These are phyloP conservation scores for Leucaena leucocephala DNA, from an alignment of 306 rosid genomes.

Conservation along the genomic window DNA sequence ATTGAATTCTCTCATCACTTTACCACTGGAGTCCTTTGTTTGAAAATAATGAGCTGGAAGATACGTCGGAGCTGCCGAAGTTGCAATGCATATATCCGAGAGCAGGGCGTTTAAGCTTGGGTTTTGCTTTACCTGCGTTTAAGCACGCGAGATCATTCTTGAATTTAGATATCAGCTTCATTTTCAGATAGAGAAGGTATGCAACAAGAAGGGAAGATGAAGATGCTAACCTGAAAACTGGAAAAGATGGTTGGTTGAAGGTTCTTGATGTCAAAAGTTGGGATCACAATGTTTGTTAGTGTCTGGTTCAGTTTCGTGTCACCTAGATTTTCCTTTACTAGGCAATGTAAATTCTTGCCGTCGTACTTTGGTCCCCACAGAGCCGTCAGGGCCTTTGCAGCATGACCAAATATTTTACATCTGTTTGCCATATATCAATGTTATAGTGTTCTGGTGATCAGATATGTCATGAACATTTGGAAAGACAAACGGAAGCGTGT, in stretches of 20 bases:
- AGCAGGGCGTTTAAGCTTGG: conserved; percentile 41
- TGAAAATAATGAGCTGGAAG: conserved; percentile 45
- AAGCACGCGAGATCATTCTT: background rate
- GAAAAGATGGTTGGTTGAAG: conserved; percentile 61
- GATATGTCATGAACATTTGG: background rate
- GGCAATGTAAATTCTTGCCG: conserved; percentile 49
- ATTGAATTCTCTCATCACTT: background rate
- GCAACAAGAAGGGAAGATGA: background rate
- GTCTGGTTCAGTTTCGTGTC: conserved; percentile 43
- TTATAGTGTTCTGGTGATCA: background rate
- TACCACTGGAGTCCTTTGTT: background rate
- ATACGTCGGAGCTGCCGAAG: conserved; percentile 67
- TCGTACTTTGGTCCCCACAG: conserved; percentile 55
- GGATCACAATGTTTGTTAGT: conserved; percentile 58
- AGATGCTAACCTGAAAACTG: conserved; percentile 47
- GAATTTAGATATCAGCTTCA: background rate
- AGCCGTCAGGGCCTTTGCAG: conserved; percentile 33
- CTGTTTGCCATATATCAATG: conserved; percentile 27
- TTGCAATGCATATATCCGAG: conserved; percentile 54
- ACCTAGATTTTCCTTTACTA: conserved; percentile 47
- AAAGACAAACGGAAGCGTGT: background rate
- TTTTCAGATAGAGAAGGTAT: background rate
- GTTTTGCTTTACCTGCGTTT: conserved; percentile 37
- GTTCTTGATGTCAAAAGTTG: conserved; percentile 59
- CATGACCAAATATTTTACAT: conserved; percentile 12